These are phyloP conservation scores for Rhizodiscina lignyota DNA, from an alignment of 495 filamentous ascomycete species.

Conservation along the genomic window DNA sequence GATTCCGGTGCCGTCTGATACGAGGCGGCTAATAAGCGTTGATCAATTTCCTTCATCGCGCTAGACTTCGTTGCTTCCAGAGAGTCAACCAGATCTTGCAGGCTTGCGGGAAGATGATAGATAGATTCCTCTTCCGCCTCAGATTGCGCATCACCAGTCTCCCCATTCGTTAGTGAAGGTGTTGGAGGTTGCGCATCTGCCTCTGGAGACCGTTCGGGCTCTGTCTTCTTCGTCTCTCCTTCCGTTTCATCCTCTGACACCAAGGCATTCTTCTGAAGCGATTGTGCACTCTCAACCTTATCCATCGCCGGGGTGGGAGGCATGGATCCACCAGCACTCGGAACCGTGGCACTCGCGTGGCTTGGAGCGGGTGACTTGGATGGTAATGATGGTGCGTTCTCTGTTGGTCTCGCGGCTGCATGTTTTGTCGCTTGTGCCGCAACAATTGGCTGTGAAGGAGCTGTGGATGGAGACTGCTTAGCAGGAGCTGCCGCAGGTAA, in stretches of 20 bases:
- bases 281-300: slow-evolving; percentile 22
- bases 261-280: slow-evolving; percentile 5
- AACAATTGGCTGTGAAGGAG: slow-evolving; percentile 33
- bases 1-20: slow-evolving; percentile 54
- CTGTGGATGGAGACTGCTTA: slow-evolving; percentile 30
- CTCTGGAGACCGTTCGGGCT: too few species aligned
- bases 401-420: slow-evolving; percentile 25
- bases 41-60: slow-evolving; percentile 2
- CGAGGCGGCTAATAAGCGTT: slow-evolving; percentile 56
- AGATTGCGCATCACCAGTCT: slow-evolving; percentile 25
- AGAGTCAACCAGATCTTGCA: slow-evolving; percentile 79
- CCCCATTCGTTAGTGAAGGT: slow-evolving; percentile 35
- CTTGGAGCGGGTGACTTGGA: slow-evolving; percentile 34
- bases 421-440: slow-evolving; percentile 18
- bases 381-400: slow-evolving; percentile 17
- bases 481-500: slow-evolving; percentile 30
- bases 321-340: slow-evolving; percentile 18
- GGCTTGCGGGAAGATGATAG: slow-evolving; percentile 79
- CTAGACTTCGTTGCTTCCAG: slow-evolving; percentile 63
- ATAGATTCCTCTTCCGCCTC: slow-evolving; percentile 59
- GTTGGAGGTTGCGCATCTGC: slow-evolving; percentile 12
- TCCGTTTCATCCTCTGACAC: not conserved
- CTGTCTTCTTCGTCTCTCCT: slow-evolving; percentile 1
- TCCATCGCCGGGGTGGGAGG: slow-evolving; percentile 28
- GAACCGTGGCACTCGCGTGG: slow-evolving; percentile 21